Base-by-base conservation (phyloP, 2,329 filamentous ascomycete genomes). In the Grosmannia huntii region DNA sequence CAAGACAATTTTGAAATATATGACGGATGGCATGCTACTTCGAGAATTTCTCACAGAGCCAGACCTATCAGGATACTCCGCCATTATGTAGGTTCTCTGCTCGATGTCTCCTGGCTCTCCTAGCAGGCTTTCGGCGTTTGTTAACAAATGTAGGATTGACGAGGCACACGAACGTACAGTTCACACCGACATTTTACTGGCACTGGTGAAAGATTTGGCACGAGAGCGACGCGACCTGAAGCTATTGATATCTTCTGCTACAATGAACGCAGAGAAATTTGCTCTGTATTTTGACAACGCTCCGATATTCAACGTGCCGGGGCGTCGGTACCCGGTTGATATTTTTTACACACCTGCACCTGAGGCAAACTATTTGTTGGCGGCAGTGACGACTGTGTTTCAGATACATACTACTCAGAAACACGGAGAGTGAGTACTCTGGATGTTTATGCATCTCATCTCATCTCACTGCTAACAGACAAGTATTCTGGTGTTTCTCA, bases 11-110 rank as follows among this genome's bases (percentile, higher is more conserved):
- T 73, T 99, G 57, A 95, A 96, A 71, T 97, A 96, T 72, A 92
- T 95, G 87, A 99, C 94, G 0, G 94, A 99, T 67, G 94, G 94
- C 68, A 95, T 97, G 87, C 75, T 97, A 46, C 76, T 97, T 33
- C 81, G 90, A 68, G 90, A 96, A 68, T 87, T 96, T 63, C 82
- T 96, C 73, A 92, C 89, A 0, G 90, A 95, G 66, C 91, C 92
- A 0, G 85, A 92, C 64, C 75, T 97, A 6, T 81, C 83, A 1
- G 84, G 83, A 19, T 97, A 97, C 65, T 88, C 89, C 5, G 89
- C 86, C 14, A 73, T 99, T 62, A 96, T 99, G 86, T 58, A 21
- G 4, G 56, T 41, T 4, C n/a, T 1, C 10, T 54, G 7, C 19
- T 44, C 41, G 19, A n/a, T n/a, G 19, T 21, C 36, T 25, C 21